Evolutionary conservation across 2,329 filamentous ascomycete species (phyloP).

Genomic region (Scytalidium sp.): DNA sequence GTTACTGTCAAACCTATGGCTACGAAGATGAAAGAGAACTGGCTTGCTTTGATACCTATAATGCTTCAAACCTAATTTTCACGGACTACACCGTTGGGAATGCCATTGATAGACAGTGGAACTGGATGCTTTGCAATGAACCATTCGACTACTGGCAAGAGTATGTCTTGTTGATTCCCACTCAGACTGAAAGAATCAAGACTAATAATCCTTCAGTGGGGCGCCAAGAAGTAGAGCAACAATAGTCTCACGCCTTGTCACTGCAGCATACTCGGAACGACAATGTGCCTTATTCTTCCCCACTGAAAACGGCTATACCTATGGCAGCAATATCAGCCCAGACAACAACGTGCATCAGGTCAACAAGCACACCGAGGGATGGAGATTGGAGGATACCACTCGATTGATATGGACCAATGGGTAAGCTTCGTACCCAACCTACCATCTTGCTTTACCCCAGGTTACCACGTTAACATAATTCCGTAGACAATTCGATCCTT

Average conservation of each 20-base stretch:
- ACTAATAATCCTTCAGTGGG: conserved; percentile 25
- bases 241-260: conserved; percentile 51
- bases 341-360: conserved; percentile 45
- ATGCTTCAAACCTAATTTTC: conserved; percentile 45
- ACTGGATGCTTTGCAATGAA: conserved; percentile 62
- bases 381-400: conserved; percentile 47
- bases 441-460: background rate
- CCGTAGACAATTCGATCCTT: conserved; percentile 52
- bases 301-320: conserved; percentile 43
- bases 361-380: conserved; percentile 55
- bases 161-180: conserved; percentile 25
- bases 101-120: conserved; percentile 48
- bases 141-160: conserved; percentile 57
- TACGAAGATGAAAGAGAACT: conserved; percentile 41
- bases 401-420: conserved; percentile 58
- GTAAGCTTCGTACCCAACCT: conserved; percentile 17
- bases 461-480: conserved; percentile 2
- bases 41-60: conserved; percentile 52
- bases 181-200: background rate
- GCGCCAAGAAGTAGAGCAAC: conserved; percentile 41
- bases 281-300: conserved; percentile 58
- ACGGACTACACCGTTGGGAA: conserved; percentile 47
- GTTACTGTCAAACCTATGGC: conserved; percentile 43
- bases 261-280: conserved; percentile 48
- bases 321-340: conserved; percentile 35